Evolutionary conservation across 2,329 filamentous ascomycete species (phyloP).

Genomic region (Nigrograna mackinnonii): DNA sequence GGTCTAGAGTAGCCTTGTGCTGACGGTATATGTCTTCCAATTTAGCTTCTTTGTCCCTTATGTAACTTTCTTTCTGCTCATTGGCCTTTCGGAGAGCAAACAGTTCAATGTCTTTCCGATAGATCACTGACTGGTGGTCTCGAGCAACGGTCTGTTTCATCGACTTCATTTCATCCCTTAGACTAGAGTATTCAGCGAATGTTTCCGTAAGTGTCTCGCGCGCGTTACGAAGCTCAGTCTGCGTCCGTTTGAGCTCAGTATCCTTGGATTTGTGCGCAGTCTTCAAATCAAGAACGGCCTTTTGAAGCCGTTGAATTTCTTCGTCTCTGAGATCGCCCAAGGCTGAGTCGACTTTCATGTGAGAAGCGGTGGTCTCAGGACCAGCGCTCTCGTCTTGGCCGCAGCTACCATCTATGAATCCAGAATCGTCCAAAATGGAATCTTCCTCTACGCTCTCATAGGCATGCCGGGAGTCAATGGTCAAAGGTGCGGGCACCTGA

Average conservation of each 20-base stretch:
- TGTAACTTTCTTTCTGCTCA: conserved; percentile 36
- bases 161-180: conserved; percentile 34
- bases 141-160: conserved; percentile 32
- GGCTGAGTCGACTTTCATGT: too few species aligned
- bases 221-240: conserved; percentile 29
- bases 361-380: too few species aligned
- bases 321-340: conserved; percentile 21
- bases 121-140: conserved; percentile 36
- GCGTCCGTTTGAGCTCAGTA: conserved; percentile 22
- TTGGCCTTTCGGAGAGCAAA: conserved; percentile 39
- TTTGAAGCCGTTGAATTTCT: conserved; percentile 32
- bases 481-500: too few species aligned
- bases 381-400: too few species aligned
- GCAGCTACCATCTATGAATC: too few species aligned
- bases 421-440: conserved; percentile 1
- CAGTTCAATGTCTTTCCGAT: conserved; percentile 40
- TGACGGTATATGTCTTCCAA: conserved; percentile 27
- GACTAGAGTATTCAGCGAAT: conserved; percentile 28
- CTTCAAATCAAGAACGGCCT: conserved; percentile 25
- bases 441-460: too few species aligned
- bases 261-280: conserved; percentile 30
- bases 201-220: conserved; percentile 32
- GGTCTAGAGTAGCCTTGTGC: conserved; percentile 28
- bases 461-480: too few species aligned
- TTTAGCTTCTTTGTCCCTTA: conserved; percentile 31